A percentile compares a stretch with the other conserved stretches of the same genome.
Evolutionary conservation across 768 basidiomycete species (phyloP).

Genomic region (Pisolithus orientalis): DNA sequence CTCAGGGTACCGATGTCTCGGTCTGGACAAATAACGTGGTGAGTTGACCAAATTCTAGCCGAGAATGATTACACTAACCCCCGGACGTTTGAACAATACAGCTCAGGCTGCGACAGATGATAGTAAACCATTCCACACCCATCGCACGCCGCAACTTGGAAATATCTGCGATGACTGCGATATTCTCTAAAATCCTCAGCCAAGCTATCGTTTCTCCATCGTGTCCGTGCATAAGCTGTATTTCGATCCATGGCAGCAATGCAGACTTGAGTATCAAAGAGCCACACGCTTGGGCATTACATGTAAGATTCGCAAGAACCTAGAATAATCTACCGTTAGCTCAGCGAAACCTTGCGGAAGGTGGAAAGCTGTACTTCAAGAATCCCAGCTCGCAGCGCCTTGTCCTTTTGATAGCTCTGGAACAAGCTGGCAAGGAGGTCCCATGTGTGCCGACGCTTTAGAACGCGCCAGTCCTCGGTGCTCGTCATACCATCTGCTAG

Average conservation of each 20-base stretch:
- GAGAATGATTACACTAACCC: conserved; percentile 11
- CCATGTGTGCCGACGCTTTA: conserved; percentile 83
- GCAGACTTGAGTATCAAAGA: conserved; percentile 68
- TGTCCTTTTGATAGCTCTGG: conserved; percentile 56
- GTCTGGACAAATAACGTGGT: conserved; percentile 7
- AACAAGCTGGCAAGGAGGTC: conserved; percentile 80
- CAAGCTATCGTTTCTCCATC: conserved; percentile 49
- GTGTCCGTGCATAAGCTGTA: conserved; percentile 40
- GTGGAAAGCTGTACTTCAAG: conserved; percentile 48
- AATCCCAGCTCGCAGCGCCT: conserved; percentile 46
- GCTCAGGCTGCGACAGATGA: conserved; percentile 46
- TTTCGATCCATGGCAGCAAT: conserved; percentile 77
- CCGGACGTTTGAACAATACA: conserved; percentile 28
- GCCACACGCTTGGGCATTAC: conserved; percentile 58
- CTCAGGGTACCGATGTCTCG: conserved; percentile 11
- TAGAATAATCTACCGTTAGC: conserved; percentile 19
- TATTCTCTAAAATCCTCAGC: conserved; percentile 61
- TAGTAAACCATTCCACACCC: conserved; percentile 54
- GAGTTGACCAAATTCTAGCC: not conserved
- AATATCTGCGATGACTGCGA: conserved; percentile 44
- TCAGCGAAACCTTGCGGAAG: conserved; percentile 2
- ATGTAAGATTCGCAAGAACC: conserved; percentile 73
- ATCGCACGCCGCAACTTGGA: conserved; percentile 49
- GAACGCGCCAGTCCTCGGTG: conserved; percentile 72
- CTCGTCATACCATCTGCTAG: conserved; percentile 75